Evolutionary conservation across 2,329 filamentous ascomycete genomes (phyloP), one percentile per base, ranked within the genome.

Genomic region (Fusarium equiseti): DNA sequence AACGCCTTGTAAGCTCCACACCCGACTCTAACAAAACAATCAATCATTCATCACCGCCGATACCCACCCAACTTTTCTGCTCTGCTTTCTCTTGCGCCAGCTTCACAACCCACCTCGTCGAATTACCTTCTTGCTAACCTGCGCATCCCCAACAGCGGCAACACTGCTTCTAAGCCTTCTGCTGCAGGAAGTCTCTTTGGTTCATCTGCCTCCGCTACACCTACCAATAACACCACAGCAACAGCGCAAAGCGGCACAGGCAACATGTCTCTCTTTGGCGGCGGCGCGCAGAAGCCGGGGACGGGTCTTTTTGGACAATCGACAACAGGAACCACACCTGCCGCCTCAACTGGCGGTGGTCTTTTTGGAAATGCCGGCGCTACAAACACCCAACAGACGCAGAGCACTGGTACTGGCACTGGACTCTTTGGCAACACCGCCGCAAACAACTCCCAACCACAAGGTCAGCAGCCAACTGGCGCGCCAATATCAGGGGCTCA

Each of bases 1-100:
- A 90, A 89, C 84, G 66, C 79, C 58, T 71, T 79, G 80, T 81
- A 77, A 80, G 79, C 71, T 72, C 69, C 69, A 72, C 69, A 53
- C 56, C 49, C 64, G 50, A 53, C 50, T 65, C 52, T 70, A 72
- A 72, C 61, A 72, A 72, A 72, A 69, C 65, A 73, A 66, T 62
- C 63, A 65, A 65, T 65, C 59, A 64, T 57, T 50, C 54, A 57
- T 52, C 48, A 50, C 45, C 38, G 46, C 57, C 27, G 32, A 64
- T 63, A 74, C 58, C 65, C 63, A 69, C 71, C 48, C 61, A 63
- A 29, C 43, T 66, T 53, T 53, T 53, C 50, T 53, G 35, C 50
- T 53, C 8, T 35, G 49, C 44, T 53, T 62, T 50, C 40, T 55
- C 32, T 43, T 27, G 32, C 57, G 42, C 57, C 32, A 49, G 29